A percentile compares a stretch with the other conserved stretches of the same genome.
Evolutionary conservation across 345 rosid species (phyloP).

Genomic region (Brassica carinata): DNA sequence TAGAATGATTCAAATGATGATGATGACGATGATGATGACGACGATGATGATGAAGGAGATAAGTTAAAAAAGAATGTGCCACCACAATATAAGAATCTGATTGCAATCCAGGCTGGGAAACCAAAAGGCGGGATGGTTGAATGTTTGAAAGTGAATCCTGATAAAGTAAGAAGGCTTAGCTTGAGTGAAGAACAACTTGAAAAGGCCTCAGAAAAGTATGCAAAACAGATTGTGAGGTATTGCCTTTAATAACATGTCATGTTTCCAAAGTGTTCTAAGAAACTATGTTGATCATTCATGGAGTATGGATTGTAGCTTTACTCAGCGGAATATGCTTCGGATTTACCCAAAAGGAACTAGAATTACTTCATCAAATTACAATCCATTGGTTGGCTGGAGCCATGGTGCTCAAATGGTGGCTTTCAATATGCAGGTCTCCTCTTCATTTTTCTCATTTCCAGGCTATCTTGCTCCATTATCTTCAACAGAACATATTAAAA

Average conservation of each 20-base stretch:
- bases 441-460: background rate
- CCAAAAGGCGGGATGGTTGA: slow-evolving; percentile 64
- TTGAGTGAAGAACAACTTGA: slow-evolving; percentile 64
- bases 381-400: slow-evolving; percentile 84
- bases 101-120: slow-evolving; percentile 61
- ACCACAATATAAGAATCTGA: slow-evolving; percentile 46
- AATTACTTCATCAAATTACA: slow-evolving; percentile 85
- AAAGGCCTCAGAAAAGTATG: slow-evolving; percentile 51
- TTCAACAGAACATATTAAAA: background rate
- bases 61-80: slow-evolving; percentile 45
- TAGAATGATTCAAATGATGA: slow-evolving; percentile 41
- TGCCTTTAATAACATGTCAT: background rate
- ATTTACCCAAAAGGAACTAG: slow-evolving; percentile 91
- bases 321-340: slow-evolving; percentile 78
- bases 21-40: slow-evolving; percentile 45
- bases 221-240: slow-evolving; percentile 58
- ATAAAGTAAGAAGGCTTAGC: slow-evolving; percentile 68
- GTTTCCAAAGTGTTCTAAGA: background rate
- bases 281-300: slow-evolving; percentile 37
- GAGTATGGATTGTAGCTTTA: slow-evolving; percentile 57
- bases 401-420: slow-evolving; percentile 99
- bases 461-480: background rate
- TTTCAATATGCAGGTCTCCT: slow-evolving; percentile 87
- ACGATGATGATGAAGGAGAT: slow-evolving; percentile 40
- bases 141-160: slow-evolving; percentile 52